Base-by-base conservation (phyloP, 306 rosid species). In the Vigna radiata region DNA sequence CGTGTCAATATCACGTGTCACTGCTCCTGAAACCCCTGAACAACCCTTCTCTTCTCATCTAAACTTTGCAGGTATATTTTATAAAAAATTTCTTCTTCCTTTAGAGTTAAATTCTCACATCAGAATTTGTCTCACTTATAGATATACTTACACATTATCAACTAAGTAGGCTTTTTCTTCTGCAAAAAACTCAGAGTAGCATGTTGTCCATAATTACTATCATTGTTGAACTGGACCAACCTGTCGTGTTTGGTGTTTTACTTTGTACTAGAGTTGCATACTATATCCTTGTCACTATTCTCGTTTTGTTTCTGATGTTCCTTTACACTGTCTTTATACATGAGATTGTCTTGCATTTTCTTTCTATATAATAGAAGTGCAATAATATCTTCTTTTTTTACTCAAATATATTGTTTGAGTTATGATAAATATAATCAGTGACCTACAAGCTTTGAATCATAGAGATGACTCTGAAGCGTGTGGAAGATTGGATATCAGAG, bases 1-100 rank as follows among this genome's bases (percentile, higher is more conserved):
- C 97, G 97, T 89, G 98, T 97, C 98, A 93, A 93, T 91, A 93
- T 93, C 93, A 89, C 97, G 96, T 89, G 81, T 41, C 82, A 77
- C 86, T 82, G 75, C 79, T 77, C 85, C 83, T 27, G 17, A 76
- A 46, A 48, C 81, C 75, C 31, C 14, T 17, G 6, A 27, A 60
- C 1, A 11, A 39, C 15, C 37, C 44, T 33, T 39, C 31, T 41
- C 49, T 44, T 44, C 49, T 12, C 3, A 41, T 73, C 67, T 19
- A 25, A 29, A 70, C 21, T 18, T 66, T 25, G 19, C 17, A 56
- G 52, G 58, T 63, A 33, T 29, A 5, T 12, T 25, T 6, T 36
- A 16, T 31, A 31, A 3, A 3, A 3, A 31, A 2, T 65, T 13
- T 49, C 3, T 7, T 41, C 5, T 41, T 39, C 9, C 2, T 0